Base-by-base conservation (phyloP, 2,329 filamentous ascomycete genomes). In the Daldinia eschscholtzii region DNA sequence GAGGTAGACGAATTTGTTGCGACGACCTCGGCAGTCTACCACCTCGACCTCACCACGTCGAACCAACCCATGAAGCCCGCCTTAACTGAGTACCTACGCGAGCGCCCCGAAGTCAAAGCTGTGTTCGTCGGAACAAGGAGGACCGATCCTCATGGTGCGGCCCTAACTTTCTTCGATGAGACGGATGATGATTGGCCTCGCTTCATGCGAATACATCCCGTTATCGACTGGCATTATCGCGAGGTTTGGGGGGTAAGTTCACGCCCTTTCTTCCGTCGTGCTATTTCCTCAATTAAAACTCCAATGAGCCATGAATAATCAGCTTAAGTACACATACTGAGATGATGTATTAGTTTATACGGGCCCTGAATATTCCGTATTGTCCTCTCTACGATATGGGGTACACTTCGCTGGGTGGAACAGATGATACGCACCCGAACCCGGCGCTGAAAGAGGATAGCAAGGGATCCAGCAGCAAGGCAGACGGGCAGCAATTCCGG, bases 161-260 rank as follows among this genome's bases (percentile, higher is more conserved):
- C 86, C 15, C 80, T 99, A 75, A 92, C 87, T 42, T 89, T 92
- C 80, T 98, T 98, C 78, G 93, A 97, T 78, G 87, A 86, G 57
- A 99, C 96, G 4, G 96, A 98, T 80, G 84, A 87, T 39, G 94
- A 91, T 1, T 99, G 96, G 96, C 96, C 96, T 39, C 83, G 86
- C 48, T 97, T 98, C 76, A 94, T 98, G 90, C 89, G 96, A 65
- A 86, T 98, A 67, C 94, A 99, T 80, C 95, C 96, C 0, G 92
- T 99, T 9, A 94, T 99, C 77, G 96, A 99, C 81, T 99, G 96
- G 96, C 93, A 96, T 79, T 97, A 98, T 80, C 88, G 89, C 10
- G 95, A 98, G 79, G 95, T 98, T 61, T 98, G 96, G 96, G 89
- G 90, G 18, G 94, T 97, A 77, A 84, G 93, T 85, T 77, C 75